Evolutionary conservation across 179 eudicot species (phyloP).

Genomic region (Amaranthus tricolor): DNA sequence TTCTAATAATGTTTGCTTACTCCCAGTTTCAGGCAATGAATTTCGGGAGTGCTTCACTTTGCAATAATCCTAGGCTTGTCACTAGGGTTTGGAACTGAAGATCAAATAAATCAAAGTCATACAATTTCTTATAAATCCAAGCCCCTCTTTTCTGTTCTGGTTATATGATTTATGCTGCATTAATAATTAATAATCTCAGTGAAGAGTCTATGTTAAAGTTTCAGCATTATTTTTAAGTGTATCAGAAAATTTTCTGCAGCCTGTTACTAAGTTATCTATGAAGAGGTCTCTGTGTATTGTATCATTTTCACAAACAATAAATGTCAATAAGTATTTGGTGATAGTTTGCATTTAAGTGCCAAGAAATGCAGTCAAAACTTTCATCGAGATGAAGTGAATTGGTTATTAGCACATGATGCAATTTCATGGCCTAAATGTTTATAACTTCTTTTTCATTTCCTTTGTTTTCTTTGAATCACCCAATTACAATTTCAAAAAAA

Average conservation of each 20-base stretch:
- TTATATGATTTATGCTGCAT: neutral
- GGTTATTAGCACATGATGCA: neutral
- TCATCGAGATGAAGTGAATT: neutral
- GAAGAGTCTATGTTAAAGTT: constrained; percentile 3
- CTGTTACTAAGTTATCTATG: neutral
- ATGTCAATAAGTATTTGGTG: neutral
- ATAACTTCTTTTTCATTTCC: too few relatives aligned
- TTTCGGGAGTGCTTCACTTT: neutral
- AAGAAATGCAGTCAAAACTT: neutral
- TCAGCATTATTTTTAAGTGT: neutral
- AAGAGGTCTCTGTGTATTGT: neutral
- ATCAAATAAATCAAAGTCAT: neutral
- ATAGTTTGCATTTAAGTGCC: neutral
- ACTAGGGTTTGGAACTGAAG: neutral
- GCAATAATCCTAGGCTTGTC: neutral
- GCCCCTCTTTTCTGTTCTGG: neutral
- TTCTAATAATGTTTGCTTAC: neutral
- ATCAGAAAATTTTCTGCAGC: neutral
- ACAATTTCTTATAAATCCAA: neutral
- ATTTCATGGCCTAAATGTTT: neutral
- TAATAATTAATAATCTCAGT: neutral
- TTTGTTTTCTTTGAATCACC: too few relatives aligned
- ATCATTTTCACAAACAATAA: neutral
- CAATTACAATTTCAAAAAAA: too few relatives aligned
- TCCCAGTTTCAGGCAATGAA: neutral